phyloP scores from a whole-genome alignment of 495 filamentous ascomycete genomes.

The Podospora didyma region DNA sequence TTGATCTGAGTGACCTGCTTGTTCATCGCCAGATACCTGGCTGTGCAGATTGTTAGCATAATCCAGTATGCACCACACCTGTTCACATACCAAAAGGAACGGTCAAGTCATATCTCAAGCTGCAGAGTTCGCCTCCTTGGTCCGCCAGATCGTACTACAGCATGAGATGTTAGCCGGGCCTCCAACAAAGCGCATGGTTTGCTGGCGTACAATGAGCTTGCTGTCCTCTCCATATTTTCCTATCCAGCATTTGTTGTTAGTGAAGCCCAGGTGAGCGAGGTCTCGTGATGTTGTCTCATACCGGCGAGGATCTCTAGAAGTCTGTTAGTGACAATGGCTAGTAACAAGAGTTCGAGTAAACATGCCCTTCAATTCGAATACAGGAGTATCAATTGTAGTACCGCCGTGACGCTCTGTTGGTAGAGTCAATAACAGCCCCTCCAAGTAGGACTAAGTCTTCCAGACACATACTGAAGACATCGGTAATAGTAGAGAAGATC shows the following conservation, averaged over 20 bases:
- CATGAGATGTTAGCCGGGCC: neutral
- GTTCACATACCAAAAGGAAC: conserved; percentile 62
- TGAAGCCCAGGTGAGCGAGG: neutral
- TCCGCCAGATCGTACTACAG: conserved; percentile 71
- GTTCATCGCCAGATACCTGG: conserved; percentile 89
- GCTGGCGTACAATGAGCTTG: conserved; percentile 43
- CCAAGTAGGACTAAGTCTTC: neutral
- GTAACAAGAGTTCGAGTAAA: conserved; percentile 1
- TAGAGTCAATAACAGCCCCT: neutral
- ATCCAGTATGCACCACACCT: conserved; percentile 5
- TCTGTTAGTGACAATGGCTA: neutral
- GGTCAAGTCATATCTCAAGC: conserved; percentile 82
- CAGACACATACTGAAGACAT: conserved; percentile 19
- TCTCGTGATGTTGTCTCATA: conserved; percentile 52
- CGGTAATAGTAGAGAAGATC: conserved; percentile 24
- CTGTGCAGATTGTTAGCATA: conserved; percentile 18
- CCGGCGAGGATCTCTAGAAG: conserved; percentile 63
- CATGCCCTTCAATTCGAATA: conserved; percentile 36
- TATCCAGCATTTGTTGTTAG: neutral
- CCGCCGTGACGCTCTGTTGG: conserved; percentile 32
- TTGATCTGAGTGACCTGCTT: conserved; percentile 66
- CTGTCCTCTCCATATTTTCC: conserved; percentile 77
- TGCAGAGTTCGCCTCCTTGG: conserved; percentile 83
- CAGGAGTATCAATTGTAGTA: conserved; percentile 38
- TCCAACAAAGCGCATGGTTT: neutral